phyloP scores from a whole-genome alignment of 805 yeast species.

The Yueomyces sinensis region DNA sequence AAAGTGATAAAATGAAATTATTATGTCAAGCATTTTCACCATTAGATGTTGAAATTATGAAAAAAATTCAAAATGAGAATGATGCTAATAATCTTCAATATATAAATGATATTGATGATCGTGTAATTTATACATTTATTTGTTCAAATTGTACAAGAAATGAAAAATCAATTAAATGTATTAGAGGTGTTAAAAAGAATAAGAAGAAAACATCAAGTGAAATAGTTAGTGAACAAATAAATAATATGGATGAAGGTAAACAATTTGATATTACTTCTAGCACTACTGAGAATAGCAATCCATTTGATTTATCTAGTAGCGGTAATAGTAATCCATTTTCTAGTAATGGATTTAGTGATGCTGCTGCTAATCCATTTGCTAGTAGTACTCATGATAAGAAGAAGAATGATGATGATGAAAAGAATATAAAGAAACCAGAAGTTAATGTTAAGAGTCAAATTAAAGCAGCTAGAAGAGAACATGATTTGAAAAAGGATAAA shows the following conservation, averaged over 20 bases:
- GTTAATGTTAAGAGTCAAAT: constrained; percentile 11
- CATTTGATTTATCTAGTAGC: constrained; percentile 19
- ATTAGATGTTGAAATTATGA: constrained; percentile 30
- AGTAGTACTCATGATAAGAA: neutral
- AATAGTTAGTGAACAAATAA: constrained; percentile 31
- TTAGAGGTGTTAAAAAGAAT: constrained; percentile 64
- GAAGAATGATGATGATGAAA: constrained; percentile 1
- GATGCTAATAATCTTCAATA: constrained; percentile 5
- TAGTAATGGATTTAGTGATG: constrained; percentile 6
- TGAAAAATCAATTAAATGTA: constrained; percentile 58
- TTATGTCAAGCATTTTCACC: constrained; percentile 76
- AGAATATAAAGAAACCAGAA: constrained; percentile 6
- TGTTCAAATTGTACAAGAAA: constrained; percentile 64
- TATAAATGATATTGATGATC: constrained; percentile 50
- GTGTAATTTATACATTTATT: constrained; percentile 68
- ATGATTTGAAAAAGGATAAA: constrained; percentile 15
- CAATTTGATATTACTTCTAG: constrained; percentile 26
- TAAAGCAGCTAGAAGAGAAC: constrained; percentile 22
- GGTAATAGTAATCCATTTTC: constrained; percentile 17
- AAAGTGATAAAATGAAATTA: constrained; percentile 40
- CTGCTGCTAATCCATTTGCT: constrained; percentile 15
- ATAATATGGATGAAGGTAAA: constrained; percentile 29
- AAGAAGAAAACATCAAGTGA: constrained; percentile 27
- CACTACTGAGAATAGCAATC: constrained; percentile 24
- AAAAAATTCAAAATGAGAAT: constrained; percentile 7